These are phyloP conservation scores for Lodderomyces beijingensis DNA, from an alignment of 1,139 yeast species.

Conservation along the genomic window DNA sequence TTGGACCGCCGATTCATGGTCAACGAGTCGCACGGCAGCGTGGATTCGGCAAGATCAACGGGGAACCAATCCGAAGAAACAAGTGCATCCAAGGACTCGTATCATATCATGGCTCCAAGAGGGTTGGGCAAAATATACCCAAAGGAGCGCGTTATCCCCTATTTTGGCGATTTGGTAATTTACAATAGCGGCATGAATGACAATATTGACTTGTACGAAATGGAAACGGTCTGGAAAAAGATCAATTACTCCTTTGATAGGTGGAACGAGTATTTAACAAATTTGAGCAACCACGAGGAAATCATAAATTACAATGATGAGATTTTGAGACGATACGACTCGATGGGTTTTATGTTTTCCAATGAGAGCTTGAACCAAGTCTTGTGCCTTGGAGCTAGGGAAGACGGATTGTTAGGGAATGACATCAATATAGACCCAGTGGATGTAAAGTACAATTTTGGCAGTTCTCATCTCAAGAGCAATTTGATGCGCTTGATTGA, in stretches of 20 bases:
- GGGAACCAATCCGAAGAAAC: slow-evolving; percentile 9
- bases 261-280: slow-evolving; percentile 67
- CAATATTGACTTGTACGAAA: slow-evolving; percentile 45
- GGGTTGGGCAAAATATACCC: slow-evolving; percentile 78
- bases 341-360: slow-evolving; percentile 44
- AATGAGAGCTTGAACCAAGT: slow-evolving; percentile 46
- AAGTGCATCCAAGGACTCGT: slow-evolving; percentile 38
- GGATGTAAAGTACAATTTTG: background rate
- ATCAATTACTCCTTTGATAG: slow-evolving; percentile 72
- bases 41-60: slow-evolving; percentile 12
- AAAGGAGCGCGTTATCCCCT: slow-evolving; percentile 79
- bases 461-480: background rate
- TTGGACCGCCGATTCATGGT: slow-evolving; percentile 69
- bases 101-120: slow-evolving; percentile 83
- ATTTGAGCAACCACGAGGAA: slow-evolving; percentile 33
- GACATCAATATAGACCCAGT: background rate
- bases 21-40: slow-evolving; percentile 22
- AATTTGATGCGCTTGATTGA: slow-evolving; percentile 28
- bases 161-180: slow-evolving; percentile 73
- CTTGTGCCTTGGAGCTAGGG: slow-evolving; percentile 36
- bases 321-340: slow-evolving; percentile 39
- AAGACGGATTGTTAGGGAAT: slow-evolving; percentile 25
- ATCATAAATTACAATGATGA: slow-evolving; percentile 42
- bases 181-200: slow-evolving; percentile 23
- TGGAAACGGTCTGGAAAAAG: slow-evolving; percentile 64